A percentile compares a stretch with the other conserved stretches of the same genome.
Evolutionary conservation across 1,284 basidiomycete genomes (phyloP).

Genomic region (Peniophora sp.): DNA sequence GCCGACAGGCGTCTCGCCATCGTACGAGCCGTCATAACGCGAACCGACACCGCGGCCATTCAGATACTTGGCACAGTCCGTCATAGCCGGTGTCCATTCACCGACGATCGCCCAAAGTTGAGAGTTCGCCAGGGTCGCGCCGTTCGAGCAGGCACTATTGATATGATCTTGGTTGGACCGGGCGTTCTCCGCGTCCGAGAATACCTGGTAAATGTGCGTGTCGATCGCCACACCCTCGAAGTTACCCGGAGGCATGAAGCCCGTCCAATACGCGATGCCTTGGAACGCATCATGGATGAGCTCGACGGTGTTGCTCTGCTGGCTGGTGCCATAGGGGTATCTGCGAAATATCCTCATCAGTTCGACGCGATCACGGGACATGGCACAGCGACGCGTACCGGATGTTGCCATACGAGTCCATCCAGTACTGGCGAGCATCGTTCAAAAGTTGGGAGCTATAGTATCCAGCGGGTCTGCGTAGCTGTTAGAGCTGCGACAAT

Average conservation of each 20-base stretch:
- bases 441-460: conserved; percentile 44
- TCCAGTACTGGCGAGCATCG: conserved; percentile 64
- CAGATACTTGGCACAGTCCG: conserved; percentile 77
- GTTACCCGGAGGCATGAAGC: conserved; percentile 53
- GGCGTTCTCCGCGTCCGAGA: conserved; percentile 45
- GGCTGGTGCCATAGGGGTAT: conserved; percentile 50
- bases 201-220: conserved; percentile 79
- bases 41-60: conserved; percentile 52
- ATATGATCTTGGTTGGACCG: conserved; percentile 58
- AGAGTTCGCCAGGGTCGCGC: conserved; percentile 29
- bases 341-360: conserved; percentile 23
- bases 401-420: conserved; percentile 67
- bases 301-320: conserved; percentile 55
- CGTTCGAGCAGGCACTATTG: conserved; percentile 48
- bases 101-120: conserved; percentile 73
- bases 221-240: conserved; percentile 74
- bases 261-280: conserved; percentile 64
- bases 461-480: conserved; percentile 71
- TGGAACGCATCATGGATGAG: conserved; percentile 87
- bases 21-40: conserved; percentile 66
- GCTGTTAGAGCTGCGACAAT: background rate
- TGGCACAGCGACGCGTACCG: conserved; percentile 35
- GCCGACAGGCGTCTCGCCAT: conserved; percentile 58
- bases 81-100: conserved; percentile 79
- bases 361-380: background rate